A percentile compares a stretch with the other conserved stretches of the same genome.
Conservation (phyloP, 2,329 filamentous ascomycete species). For the Colletotrichum nymphaeae region DNA sequence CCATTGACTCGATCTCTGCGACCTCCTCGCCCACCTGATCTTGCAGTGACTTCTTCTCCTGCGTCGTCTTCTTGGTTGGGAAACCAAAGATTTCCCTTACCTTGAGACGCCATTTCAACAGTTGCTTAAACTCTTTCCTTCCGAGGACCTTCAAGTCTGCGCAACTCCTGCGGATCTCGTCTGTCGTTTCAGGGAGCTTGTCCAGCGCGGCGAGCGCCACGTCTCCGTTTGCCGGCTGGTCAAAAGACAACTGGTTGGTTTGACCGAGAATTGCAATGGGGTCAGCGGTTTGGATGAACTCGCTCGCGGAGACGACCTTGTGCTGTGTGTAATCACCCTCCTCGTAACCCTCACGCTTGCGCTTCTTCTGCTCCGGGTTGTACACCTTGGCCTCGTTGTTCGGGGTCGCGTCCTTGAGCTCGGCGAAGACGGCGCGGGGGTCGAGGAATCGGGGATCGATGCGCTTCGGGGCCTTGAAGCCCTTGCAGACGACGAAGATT, state of each 20-base stretch:
- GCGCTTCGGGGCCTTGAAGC: conserved; percentile 93
- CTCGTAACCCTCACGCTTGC: conserved; percentile 97
- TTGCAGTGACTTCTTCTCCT: conserved; percentile 40
- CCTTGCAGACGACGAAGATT: conserved; percentile 97
- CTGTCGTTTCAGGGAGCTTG: conserved; percentile 86
- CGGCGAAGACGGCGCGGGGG: conserved; percentile 89
- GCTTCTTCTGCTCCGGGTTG: conserved; percentile 97
- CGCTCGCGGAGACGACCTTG: conserved; percentile 87
- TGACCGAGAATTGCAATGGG: conserved; percentile 92
- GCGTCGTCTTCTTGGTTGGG: conserved; percentile 74
- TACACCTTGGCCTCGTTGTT: conserved; percentile 99
- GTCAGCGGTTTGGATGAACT: conserved; percentile 94
- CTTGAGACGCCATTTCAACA: conserved; percentile 90
- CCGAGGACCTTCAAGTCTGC: conserved; percentile 89
- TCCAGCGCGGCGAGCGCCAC: conserved; percentile 88
- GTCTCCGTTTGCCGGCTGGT: conserved; percentile 83
- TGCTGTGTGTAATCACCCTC: conserved; percentile 94
- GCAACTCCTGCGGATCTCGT: conserved; percentile 83
- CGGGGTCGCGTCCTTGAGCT: conserved; percentile 84
- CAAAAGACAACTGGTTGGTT: conserved; percentile 86
- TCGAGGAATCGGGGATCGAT: conserved; percentile 95
- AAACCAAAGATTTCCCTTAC: conserved; percentile 93
- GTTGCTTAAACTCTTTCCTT: conserved; percentile 90
- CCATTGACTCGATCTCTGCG: conserved; percentile 87
- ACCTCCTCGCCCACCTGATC: conserved; percentile 73